Percentiles rank a stretch among this genome's conserved stretches.
These are phyloP conservation scores for Geotrichum candidum DNA, from an alignment of 1,139 yeast genomes.

Conservation along the genomic window DNA sequence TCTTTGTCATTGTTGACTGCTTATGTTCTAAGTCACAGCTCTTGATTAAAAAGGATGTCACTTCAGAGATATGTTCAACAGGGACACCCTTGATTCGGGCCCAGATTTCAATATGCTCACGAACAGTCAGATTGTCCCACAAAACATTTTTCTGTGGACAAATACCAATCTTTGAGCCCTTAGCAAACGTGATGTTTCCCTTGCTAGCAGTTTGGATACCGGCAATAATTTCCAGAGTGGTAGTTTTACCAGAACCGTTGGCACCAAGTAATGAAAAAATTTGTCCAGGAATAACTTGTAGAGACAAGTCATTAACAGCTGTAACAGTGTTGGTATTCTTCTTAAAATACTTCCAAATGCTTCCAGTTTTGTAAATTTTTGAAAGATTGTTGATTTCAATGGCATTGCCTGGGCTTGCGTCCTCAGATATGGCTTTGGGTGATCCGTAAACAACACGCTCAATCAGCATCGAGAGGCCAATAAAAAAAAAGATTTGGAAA, in stretches of 20 bases:
- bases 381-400: conserved; percentile 23
- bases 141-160: conserved; percentile 38
- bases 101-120: conserved; percentile 35
- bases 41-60: conserved; percentile 24
- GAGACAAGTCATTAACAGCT: conserved; percentile 32
- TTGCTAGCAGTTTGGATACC: conserved; percentile 32
- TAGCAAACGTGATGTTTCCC: conserved; percentile 29
- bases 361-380: conserved; percentile 26
- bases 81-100: conserved; percentile 31
- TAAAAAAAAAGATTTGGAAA: conserved; percentile 29
- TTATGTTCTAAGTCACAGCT: conserved; percentile 33
- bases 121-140: conserved; percentile 36
- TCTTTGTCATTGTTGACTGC: conserved; percentile 23
- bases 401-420: conserved; percentile 20
- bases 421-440: conserved; percentile 13
- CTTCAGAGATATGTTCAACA: conserved; percentile 13
- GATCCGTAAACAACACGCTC: conserved; percentile 30
- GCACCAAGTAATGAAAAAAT: conserved; percentile 36
- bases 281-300: conserved; percentile 30
- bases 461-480: conserved; percentile 24
- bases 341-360: not conserved
- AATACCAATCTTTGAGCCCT: conserved; percentile 32
- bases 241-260: conserved; percentile 39
- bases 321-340: conserved; percentile 22
- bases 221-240: conserved; percentile 36